Base-by-base conservation (phyloP, 1,139 yeast species). In the Candida pseudoviswanathii region DNA sequence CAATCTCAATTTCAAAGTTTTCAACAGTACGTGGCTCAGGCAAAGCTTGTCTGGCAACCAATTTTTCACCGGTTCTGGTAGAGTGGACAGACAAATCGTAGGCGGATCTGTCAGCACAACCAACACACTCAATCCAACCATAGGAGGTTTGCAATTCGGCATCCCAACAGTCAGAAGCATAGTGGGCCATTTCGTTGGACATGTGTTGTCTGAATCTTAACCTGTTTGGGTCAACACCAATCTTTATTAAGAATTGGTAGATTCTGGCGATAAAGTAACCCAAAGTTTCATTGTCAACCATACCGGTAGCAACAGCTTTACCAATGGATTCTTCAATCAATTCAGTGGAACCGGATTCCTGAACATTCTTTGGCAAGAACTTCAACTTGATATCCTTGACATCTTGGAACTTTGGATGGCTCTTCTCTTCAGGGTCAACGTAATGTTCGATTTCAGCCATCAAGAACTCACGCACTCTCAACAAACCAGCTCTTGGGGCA, bases 41-140 rank as follows among this genome's bases (percentile, higher is more conserved):
- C 60, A 94, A 81, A 49, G 89, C 81, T 75, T 95, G 89, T 79
- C 98, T 89, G 45, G 94, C 99, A 52, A 91, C 92, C 64, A 95
- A 79, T 72, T 90, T 91, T 73, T 90, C 97, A 71, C 91, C 91
- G 53, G 99, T 95, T 72, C 90, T 87, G 51, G 96, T 95, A 45
- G 98, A 75, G 67, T 95, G 99, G 51, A 95, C 99, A 47, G 94
- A 82, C 71, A 95, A 83, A 74, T 95, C 99, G 68, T 91, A 95
- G 42, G 99, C 99, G 45, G 97, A 89, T 77, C 99, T 86, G 73
- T 95, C 99, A 55, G 99, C 99, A 78, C 99, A 94, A 60, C 99
- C 99, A 65, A 94, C 98, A 84, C 99, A 94, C 76, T 95, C 99
- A 62, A 95, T 88, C 99, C 99, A 95, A 60, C 99, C 98, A 66